Evolutionary conservation across 495 filamentous ascomycete genomes (phyloP).

Genomic region (Aspergillus campestris): DNA sequence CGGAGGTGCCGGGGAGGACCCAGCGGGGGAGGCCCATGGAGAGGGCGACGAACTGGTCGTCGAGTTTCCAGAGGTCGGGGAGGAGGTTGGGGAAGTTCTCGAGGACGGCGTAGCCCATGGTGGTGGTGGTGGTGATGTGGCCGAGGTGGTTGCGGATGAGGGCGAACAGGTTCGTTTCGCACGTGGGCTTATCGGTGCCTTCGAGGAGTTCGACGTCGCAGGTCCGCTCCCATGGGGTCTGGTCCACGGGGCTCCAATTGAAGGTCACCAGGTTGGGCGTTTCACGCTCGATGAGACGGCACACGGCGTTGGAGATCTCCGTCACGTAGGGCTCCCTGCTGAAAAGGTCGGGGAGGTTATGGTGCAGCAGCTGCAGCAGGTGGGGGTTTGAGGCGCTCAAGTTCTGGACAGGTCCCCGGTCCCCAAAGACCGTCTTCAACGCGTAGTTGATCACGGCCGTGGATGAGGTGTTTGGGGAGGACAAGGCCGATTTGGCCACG

Average conservation of each 20-base stretch:
- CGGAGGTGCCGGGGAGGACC: slow-evolving; percentile 41
- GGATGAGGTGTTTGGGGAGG: slow-evolving; percentile 24
- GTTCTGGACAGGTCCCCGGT: slow-evolving; percentile 23
- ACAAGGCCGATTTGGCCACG: slow-evolving; percentile 37
- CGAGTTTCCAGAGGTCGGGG: slow-evolving; percentile 47
- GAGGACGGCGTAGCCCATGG: slow-evolving; percentile 49
- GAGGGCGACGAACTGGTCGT: slow-evolving; percentile 44
- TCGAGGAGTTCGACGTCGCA: slow-evolving; percentile 29
- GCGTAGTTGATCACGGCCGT: slow-evolving; percentile 30
- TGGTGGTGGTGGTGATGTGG: slow-evolving; percentile 36
- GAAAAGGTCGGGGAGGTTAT: slow-evolving; percentile 29
- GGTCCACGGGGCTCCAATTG: slow-evolving; percentile 50
- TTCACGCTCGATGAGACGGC: slow-evolving; percentile 30
- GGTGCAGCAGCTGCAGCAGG: slow-evolving; percentile 27
- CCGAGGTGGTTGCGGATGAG: slow-evolving; percentile 49
- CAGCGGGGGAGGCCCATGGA: slow-evolving; percentile 44
- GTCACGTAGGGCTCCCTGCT: slow-evolving; percentile 36
- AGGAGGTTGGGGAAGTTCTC: slow-evolving; percentile 46
- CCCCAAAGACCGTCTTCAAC: slow-evolving; percentile 44
- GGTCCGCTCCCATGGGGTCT: slow-evolving; percentile 51
- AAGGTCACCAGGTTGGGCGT: slow-evolving; percentile 49
- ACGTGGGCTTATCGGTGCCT: slow-evolving; percentile 21
- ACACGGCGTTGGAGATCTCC: slow-evolving; percentile 25
- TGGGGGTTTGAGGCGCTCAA: slow-evolving; percentile 24
- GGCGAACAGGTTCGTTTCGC: slow-evolving; percentile 43